Base-by-base conservation (phyloP, 441 rosid species). In the Theobroma grandiflorum region DNA sequence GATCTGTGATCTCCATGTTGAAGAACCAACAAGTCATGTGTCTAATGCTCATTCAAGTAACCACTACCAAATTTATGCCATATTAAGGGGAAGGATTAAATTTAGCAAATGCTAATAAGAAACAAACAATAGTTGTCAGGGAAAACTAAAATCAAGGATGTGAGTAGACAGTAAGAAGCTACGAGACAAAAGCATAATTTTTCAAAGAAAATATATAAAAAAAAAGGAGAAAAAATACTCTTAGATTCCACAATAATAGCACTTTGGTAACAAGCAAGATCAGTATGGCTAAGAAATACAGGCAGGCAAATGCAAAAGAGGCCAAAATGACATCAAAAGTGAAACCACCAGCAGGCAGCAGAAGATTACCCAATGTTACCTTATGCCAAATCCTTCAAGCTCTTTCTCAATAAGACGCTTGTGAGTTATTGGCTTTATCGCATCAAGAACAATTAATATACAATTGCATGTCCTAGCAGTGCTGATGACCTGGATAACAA, bases 391-490 rank as follows among this genome's bases (percentile, higher is more conserved):
- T 75, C 99, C 98, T 89, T 96, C 98, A 4, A 96, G 98, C 87
- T 96, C 99, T 83, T 96, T 96, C 86, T 96, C 98, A 77, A 96
- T 95, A 81, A 96, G 88, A 73, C 98, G 98, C 85, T 96, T 96
- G 89, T 96, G 99, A 87, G 99, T 96, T 78, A 96, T 95, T 35
- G 98, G 99, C 88, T 96, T 96, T 78, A 96, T 96, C 14, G 98
- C 99, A 78, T 96, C 99, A 68, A 96, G 98, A 83, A 96, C 99
- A 43, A 96, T 96, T 72, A 96, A 76, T 80, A 96, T 92, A 84
- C 98, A 95, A 76, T 95, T 96, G 82, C 98, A 92, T 22, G 99
- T 96, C 82, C 99, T 92, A n/a, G 99, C 95, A 75, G 98, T 95
- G 84, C 99, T 96, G 77, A 96, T 96, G 85, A 96, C 98, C 98